These are phyloP conservation scores for Logfia minima DNA, from an alignment of 129 eudicot genomes.

Conservation along the genomic window DNA sequence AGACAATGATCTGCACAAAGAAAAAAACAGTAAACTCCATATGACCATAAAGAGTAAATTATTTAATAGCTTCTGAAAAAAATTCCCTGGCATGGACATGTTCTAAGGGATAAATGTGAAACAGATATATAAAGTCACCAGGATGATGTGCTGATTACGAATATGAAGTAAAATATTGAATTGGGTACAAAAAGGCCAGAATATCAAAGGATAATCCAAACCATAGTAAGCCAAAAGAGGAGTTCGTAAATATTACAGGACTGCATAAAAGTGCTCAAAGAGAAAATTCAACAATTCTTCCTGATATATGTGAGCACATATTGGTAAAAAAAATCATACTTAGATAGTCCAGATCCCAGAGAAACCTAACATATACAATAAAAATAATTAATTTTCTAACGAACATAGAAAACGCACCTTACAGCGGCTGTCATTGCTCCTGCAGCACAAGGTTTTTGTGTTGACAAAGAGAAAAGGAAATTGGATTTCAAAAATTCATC, in stretches of 20 bases:
- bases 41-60: background rate
- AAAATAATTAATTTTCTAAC: background rate
- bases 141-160: slow-evolving; percentile 6
- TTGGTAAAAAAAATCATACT: background rate
- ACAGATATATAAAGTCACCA: slow-evolving; percentile 5
- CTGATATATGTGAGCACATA: slow-evolving; percentile 9
- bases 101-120: slow-evolving; percentile 14
- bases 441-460: slow-evolving; percentile 61
- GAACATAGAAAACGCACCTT: slow-evolving; percentile 45
- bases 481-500: slow-evolving; percentile 57
- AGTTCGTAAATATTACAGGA: slow-evolving; percentile 2
- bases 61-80: background rate
- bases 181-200: background rate
- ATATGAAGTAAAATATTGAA: background rate
- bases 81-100: background rate
- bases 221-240: slow-evolving; percentile 18
- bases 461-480: slow-evolving; percentile 63
- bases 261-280: slow-evolving; percentile 13
- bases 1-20: slow-evolving; percentile 47
- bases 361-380: background rate
- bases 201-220: background rate
- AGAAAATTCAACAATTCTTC: background rate
- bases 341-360: slow-evolving; percentile 6
- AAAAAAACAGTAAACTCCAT: slow-evolving; percentile 11
- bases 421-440: slow-evolving; percentile 49